A percentile compares a stretch with the other conserved stretches of the same genome.
Conservation (phyloP, 257 asterid genomes). For the Ophiorrhiza pumila region DNA sequence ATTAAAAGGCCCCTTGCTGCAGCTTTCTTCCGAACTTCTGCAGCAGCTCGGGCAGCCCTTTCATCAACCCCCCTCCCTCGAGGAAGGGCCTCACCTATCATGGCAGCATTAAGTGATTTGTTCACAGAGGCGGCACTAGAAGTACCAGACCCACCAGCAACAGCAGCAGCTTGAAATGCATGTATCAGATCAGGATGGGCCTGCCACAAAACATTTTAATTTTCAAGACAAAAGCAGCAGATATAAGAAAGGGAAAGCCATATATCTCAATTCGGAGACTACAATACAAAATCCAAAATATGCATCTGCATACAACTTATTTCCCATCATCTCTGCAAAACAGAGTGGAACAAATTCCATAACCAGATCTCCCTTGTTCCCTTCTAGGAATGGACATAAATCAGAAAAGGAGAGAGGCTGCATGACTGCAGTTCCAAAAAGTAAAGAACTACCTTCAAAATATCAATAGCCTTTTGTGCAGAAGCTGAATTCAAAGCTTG, state of each 20-base stretch:
- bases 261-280: neutral
- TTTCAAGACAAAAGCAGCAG: neutral
- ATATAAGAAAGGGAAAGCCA: neutral
- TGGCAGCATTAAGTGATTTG: constrained; percentile 42
- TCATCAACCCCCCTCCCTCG: constrained; percentile 86
- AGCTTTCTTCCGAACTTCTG: constrained; percentile 80
- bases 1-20: constrained; percentile 78
- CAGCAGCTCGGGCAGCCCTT: constrained; percentile 85
- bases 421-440: neutral
- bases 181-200: constrained; percentile 82
- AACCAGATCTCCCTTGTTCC: neutral
- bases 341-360: neutral
- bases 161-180: constrained; percentile 78
- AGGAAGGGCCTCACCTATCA: constrained; percentile 48
- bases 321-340: neutral
- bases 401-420: neutral
- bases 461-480: constrained; percentile 76
- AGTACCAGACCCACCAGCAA: constrained; percentile 33
- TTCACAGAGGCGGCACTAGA: constrained; percentile 27
- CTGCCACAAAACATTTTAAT: constrained; percentile 35
- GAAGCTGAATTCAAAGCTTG: constrained; percentile 67
- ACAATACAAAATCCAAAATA: neutral
- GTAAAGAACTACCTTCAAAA: constrained; percentile 54
- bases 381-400: neutral
- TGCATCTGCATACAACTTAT: neutral